Conservation (phyloP, 2,329 filamentous ascomycete species). For the Penicillium oxalicum region DNA sequence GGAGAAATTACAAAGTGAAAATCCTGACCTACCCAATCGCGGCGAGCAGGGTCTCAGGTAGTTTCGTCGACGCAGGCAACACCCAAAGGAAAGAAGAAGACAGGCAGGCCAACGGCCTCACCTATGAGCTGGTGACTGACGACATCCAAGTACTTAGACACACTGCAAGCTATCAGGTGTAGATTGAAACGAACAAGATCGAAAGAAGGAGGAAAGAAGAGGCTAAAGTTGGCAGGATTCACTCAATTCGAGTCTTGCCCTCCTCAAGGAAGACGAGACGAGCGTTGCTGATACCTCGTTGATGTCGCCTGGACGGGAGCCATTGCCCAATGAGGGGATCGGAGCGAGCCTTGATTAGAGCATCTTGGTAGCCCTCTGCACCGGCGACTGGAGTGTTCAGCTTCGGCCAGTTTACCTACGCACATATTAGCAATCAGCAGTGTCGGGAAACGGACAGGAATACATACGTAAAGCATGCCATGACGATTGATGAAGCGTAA, state of each 20-base stretch:
- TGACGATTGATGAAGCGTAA: slow-evolving; percentile 72
- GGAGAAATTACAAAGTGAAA: slow-evolving; percentile 6
- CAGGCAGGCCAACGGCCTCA: background rate
- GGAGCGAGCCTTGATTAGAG: slow-evolving; percentile 73
- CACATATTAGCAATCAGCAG: background rate
- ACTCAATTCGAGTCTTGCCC: slow-evolving; percentile 95
- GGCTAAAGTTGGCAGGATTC: slow-evolving; percentile 6
- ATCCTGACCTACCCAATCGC: too few species aligned
- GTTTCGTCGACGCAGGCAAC: too few species aligned
- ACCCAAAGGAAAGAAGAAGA: slow-evolving; percentile 1
- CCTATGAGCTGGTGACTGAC: too few species aligned
- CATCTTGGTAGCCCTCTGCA: slow-evolving; percentile 81
- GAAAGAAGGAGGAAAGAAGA: background rate
- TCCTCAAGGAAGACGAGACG: slow-evolving; percentile 84
- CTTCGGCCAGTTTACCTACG: slow-evolving; percentile 81
- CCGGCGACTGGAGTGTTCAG: slow-evolving; percentile 84
- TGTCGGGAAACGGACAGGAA: background rate
- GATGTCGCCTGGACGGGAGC: slow-evolving; percentile 58
- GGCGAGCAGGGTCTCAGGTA: too few species aligned
- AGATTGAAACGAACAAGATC: background rate
- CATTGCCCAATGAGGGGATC: slow-evolving; percentile 74
- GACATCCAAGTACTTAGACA: too few species aligned
- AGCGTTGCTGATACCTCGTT: slow-evolving; percentile 76
- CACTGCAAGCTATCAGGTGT: background rate
- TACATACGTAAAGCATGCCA: slow-evolving; percentile 72